Evolutionary conservation across 306 rosid species (phyloP), one percentile per base, ranked within the genome.

Genomic region (Rubus parviflorus): DNA sequence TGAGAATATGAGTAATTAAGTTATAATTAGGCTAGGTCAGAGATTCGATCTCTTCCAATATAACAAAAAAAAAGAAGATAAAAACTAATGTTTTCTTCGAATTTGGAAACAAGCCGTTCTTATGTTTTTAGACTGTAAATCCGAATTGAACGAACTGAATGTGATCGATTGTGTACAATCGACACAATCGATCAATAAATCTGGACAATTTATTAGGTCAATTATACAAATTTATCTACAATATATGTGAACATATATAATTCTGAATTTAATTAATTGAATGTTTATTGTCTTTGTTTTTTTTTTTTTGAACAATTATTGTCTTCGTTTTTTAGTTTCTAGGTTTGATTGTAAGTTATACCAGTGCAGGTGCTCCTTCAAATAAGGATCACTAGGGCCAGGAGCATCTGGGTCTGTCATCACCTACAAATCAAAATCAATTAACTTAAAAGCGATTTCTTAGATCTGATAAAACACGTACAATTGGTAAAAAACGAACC

Each of bases 381-480:
- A 76, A 61, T 89, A 92, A 85, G 97, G 96, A 83, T 92, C 97
- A 86, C 97, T 92, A 19, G 97, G 97, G 77, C 96, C 96, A 71
- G 97, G 96, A 61, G 87, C 92, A 87, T 92, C 97, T 9, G 96
- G 97, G 61, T 92, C 97, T 25, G 89, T 87, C 96, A 92, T 87
- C 25, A 92, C 81, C 97, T 92, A 83, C 63, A 86, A 81, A 23
- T 60, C 9, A 9, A 42, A 43, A 25, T 19, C 51, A 53, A 30
- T 40, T 35, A 68, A 42, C 19, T 20, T 14, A 30, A 30, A 30
- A 61, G 67, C n/a, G 4, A 61, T 30, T 12, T 30, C 9, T n/a
- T 61, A 61, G 42, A 61, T 61, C 42, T 61, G 67, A 61, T 30
- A 5, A 61, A 61, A 30, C 19, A 61, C 37, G 22, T 20, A 3